phyloP scores from a whole-genome alignment of 371 early-diverging fungal species.

The Lichtheimia corymbifera region DNA sequence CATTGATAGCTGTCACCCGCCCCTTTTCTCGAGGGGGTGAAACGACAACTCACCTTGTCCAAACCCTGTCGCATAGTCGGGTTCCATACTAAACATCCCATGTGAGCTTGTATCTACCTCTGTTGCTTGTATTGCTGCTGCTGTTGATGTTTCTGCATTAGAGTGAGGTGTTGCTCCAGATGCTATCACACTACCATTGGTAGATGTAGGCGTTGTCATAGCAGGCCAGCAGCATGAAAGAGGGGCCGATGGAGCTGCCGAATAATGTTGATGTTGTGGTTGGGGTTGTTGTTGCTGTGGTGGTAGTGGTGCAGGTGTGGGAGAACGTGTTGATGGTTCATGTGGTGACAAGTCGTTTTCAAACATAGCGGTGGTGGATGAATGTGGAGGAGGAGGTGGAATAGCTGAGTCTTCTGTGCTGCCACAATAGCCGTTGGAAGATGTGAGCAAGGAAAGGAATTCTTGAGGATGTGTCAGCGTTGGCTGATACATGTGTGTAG shows the following conservation, averaged over 20 bases:
- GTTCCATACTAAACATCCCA: no score
- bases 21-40: no score
- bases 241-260: not conserved
- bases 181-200: no score
- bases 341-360: not conserved
- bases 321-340: constrained; percentile 1
- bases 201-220: not conserved
- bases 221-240: not conserved
- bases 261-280: not conserved
- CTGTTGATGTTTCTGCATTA: no score
- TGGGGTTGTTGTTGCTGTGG: not conserved
- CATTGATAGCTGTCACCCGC: no score
- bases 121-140: no score
- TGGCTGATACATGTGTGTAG: constrained; percentile 3
- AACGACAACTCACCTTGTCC: no score
- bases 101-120: no score
- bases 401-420: not conserved
- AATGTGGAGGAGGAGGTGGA: no score
- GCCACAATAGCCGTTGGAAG: not conserved
- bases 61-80: no score
- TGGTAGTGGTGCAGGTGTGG: not conserved
- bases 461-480: not conserved
- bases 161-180: no score
- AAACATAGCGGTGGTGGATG: not conserved
- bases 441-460: constrained; percentile 1